These are phyloP conservation scores for Rauvolfia tetraphylla DNA, from an alignment of 257 asterid genomes.

Conservation along the genomic window DNA sequence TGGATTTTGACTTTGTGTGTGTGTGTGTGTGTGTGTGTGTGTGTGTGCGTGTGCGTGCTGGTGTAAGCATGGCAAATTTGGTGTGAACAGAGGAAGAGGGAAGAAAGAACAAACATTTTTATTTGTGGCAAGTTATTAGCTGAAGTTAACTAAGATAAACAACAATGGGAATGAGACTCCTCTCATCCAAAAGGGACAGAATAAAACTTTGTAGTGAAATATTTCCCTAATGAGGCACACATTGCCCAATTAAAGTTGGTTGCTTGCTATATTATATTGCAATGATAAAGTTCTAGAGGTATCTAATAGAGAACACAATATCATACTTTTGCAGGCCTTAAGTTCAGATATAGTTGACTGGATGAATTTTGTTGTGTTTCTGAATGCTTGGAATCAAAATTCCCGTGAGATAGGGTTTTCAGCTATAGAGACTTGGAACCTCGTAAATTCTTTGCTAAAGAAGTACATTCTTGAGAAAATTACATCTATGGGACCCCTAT, in stretches of 20 bases:
- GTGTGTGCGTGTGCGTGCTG: background rate
- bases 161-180: background rate
- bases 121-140: background rate
- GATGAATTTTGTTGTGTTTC: constrained; percentile 74
- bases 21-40: background rate
- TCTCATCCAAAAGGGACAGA: background rate
- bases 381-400: constrained; percentile 80
- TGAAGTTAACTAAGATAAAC: background rate
- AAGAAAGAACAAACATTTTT: background rate
- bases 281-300: background rate
- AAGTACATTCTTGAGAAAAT: constrained; percentile 51
- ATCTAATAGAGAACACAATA: background rate
- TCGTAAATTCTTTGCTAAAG: constrained; percentile 58
- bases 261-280: background rate
- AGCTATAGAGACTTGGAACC: constrained; percentile 49
- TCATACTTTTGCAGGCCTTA: constrained; percentile 44
- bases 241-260: background rate
- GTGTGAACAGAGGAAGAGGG: background rate
- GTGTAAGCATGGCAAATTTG: background rate
- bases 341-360: constrained; percentile 54
- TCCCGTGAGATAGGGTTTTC: constrained; percentile 49
- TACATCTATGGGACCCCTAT: constrained; percentile 42
- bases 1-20: background rate
- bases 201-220: background rate
- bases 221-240: background rate